phyloP scores from a whole-genome alignment of 257 asterid species.

The Solanum rostratum region DNA sequence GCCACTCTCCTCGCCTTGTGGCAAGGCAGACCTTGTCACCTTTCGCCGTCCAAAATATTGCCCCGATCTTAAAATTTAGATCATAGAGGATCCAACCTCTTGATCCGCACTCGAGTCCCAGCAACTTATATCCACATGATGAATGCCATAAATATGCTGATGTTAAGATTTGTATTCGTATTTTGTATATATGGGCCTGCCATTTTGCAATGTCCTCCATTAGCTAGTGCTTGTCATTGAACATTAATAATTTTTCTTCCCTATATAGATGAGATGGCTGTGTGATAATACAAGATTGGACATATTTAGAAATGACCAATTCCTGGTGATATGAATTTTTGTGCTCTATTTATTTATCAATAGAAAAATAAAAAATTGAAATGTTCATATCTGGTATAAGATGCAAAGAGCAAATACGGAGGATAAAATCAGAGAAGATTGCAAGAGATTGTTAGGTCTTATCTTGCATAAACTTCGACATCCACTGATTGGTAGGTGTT shows the following conservation, averaged over 20 bases:
- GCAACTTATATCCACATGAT: neutral
- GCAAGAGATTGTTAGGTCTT: neutral
- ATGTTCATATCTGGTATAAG: neutral
- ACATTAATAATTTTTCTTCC: neutral
- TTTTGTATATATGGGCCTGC: neutral
- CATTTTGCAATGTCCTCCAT: neutral
- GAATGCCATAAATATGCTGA: neutral
- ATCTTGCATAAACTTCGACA: neutral
- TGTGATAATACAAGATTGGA: neutral
- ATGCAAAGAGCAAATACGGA: neutral
- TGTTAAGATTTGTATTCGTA: neutral
- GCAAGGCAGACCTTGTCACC: too few species aligned
- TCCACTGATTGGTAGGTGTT: too few species aligned
- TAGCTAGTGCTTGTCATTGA: neutral
- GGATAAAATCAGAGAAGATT: neutral
- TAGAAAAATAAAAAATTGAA: neutral
- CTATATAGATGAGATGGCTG: neutral
- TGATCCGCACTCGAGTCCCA: too few species aligned
- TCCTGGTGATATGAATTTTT: neutral
- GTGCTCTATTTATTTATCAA: neutral
- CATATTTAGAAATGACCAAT: neutral
- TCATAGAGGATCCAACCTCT: too few species aligned
- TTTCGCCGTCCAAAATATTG: too few species aligned
- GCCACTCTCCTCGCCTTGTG: too few species aligned
- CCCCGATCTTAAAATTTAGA: too few species aligned